phyloP scores from a whole-genome alignment of 805 yeast genomes.

The Priceomyces medius region DNA sequence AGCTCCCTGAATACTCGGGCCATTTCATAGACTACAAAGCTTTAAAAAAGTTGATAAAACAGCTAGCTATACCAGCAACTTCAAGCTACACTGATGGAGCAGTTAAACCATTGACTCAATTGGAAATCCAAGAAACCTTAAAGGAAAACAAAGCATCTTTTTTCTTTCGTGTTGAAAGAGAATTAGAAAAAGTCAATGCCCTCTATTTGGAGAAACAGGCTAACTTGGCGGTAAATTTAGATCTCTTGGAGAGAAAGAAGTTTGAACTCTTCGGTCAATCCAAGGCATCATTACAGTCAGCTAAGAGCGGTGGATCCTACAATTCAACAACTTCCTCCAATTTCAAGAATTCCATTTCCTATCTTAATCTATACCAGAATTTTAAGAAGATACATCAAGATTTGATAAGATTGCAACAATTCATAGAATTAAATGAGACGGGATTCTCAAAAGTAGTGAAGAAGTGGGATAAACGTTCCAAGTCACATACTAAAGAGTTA shows the following conservation, averaged over 20 bases:
- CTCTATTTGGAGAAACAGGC: conserved; percentile 90
- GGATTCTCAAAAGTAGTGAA: conserved; percentile 95
- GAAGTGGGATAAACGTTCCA: conserved; percentile 97
- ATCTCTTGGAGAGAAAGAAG: conserved; percentile 72
- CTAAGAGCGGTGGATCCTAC: conserved; percentile 3
- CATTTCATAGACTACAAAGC: conserved; percentile 95
- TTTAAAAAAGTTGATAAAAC: conserved; percentile 85
- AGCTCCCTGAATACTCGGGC: conserved; percentile 91
- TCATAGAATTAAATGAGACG: conserved; percentile 89
- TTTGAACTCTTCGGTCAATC: conserved; percentile 42
- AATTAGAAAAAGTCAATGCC: conserved; percentile 90
- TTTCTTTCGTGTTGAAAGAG: conserved; percentile 88
- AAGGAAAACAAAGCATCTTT: conserved; percentile 90
- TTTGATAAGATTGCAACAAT: conserved; percentile 84
- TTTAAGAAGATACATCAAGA: conserved; percentile 88
- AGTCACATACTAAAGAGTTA: conserved; percentile 89
- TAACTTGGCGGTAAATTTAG: conserved; percentile 75
- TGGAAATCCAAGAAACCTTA: conserved; percentile 45
- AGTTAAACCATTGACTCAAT: conserved; percentile 18
- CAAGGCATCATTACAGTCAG: conserved; percentile 3
- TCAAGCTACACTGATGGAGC: conserved; percentile 9
- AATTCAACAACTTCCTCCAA: conserved; percentile 22
- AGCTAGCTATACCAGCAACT: conserved; percentile 52
- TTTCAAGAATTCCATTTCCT: conserved; percentile 70
- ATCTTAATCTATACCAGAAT: conserved; percentile 80